Evolutionary conservation across 805 yeast genomes (phyloP), one percentile per base, ranked within the genome.

Genomic region (Candida wancherniae): DNA sequence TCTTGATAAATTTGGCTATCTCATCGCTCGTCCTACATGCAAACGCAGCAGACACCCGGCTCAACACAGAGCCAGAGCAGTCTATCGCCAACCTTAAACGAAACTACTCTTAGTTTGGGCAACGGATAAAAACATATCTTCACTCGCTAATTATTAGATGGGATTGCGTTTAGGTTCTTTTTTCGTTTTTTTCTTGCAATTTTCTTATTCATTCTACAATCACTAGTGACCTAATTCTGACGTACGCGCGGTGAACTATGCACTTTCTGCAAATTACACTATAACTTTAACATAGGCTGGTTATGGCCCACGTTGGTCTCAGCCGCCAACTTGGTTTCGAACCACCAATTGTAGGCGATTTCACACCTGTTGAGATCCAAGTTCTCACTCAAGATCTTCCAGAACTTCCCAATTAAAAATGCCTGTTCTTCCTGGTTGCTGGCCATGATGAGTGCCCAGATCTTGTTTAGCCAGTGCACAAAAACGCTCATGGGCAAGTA

Each of bases 271-370:
- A n/a, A n/a, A n/a, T n/a, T n/a, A n/a, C n/a, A n/a, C n/a, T 20
- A 39, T 17, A 39, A 29, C 15, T 39, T 39, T 14, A 33, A 36
- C 6, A 27, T 13, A n/a, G 26, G 16, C 8, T 11, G 19, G 18
- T 17, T 18, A 14, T 29, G 29, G 11, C 42, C 44, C 12, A 28
- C 12, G 9, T 37, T 22, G 6, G 4, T 7, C 16, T 44, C 45
- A 7, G 38, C 43, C 1, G 44, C 42, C 9, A 20, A 22, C 12
- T 31, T 33, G 10, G 15, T 31, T 16, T 65, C 67, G 48, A 76
- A 79, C 84, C 84, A 79, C 84, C 84, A 79, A 14, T 55, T 55
- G 30, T 73, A 63, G 1, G 75, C 83, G 23, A 73, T 33, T 24
- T 68, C 71, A 4, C 76, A 70, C 40, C 80, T 62, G 40, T 74